phyloP scores from a whole-genome alignment of 2,329 filamentous ascomycete species.

The Cadophora gregata region DNA sequence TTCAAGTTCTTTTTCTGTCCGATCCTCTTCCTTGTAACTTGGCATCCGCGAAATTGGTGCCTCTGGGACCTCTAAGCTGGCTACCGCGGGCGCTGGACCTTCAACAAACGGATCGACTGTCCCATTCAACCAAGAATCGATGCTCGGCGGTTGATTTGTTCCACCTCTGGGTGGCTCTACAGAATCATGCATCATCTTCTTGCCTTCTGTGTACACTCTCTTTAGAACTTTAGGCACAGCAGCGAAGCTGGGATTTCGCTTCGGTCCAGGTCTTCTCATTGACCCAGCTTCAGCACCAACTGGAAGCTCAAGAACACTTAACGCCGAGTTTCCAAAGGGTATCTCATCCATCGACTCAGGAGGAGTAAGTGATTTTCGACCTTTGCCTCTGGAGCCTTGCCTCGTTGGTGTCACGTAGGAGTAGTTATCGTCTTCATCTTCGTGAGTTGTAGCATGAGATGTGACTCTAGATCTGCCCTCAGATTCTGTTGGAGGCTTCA shows the following conservation, averaged over 20 bases:
- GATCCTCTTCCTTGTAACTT: slow-evolving; percentile 40
- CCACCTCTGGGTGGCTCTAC: slow-evolving; percentile 60
- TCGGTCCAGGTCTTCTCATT: slow-evolving; percentile 55
- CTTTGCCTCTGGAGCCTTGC: slow-evolving; percentile 31
- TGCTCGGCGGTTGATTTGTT: slow-evolving; percentile 64
- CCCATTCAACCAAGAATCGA: slow-evolving; percentile 68
- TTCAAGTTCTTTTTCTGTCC: slow-evolving; percentile 31
- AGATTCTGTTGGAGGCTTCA: slow-evolving; percentile 31
- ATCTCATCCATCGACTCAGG: slow-evolving; percentile 62
- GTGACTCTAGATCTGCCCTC: slow-evolving; percentile 27
- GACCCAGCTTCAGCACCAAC: slow-evolving; percentile 54
- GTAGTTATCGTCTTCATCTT: slow-evolving; percentile 29
- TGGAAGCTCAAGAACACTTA: slow-evolving; percentile 66
- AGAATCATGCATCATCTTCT: slow-evolving; percentile 68
- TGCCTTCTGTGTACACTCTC: slow-evolving; percentile 67
- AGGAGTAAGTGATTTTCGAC: slow-evolving; percentile 35
- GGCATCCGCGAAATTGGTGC: slow-evolving; percentile 42
- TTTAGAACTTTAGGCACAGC: slow-evolving; percentile 69
- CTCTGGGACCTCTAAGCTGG: slow-evolving; percentile 44
- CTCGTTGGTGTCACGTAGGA: slow-evolving; percentile 38
- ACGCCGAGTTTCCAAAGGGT: slow-evolving; percentile 69
- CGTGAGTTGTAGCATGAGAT: slow-evolving; percentile 28
- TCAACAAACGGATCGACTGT: slow-evolving; percentile 69
- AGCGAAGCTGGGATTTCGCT: slow-evolving; percentile 63
- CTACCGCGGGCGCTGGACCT: slow-evolving; percentile 33